Conservation (phyloP, 2,329 filamentous ascomycete genomes). For the Alternaria triticimaculans region DNA sequence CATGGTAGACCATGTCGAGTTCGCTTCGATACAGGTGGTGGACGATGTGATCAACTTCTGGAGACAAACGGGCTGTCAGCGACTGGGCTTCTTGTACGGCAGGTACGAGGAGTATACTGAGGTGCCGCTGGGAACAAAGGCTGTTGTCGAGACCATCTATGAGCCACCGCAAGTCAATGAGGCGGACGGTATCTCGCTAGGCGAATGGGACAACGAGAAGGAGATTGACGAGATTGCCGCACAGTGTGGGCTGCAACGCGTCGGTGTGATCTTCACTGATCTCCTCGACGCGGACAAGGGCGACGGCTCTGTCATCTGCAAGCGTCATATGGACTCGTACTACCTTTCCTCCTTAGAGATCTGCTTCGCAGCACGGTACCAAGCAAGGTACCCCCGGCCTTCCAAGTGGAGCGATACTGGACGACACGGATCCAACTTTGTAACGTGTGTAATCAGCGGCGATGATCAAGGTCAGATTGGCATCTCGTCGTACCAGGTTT, state of each 20-base stretch:
- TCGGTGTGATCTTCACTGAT: conserved; percentile 96
- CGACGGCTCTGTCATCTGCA: conserved; percentile 89
- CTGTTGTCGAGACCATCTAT: conserved; percentile 95
- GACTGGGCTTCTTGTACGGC: conserved; percentile 90
- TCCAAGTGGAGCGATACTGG: conserved; percentile 98
- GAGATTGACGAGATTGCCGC: conserved; percentile 81
- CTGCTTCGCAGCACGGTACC: conserved; percentile 83
- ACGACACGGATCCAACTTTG: conserved; percentile 92
- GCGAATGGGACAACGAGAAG: conserved; percentile 83
- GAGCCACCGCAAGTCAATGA: conserved; percentile 93
- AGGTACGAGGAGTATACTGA: conserved; percentile 89
- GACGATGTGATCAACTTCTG: conserved; percentile 92
- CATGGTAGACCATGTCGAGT: conserved; percentile 98
- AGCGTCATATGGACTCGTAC: conserved; percentile 93
- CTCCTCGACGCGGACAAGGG: conserved; percentile 80
- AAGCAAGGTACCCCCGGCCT: conserved; percentile 85
- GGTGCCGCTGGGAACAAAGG: conserved; percentile 92
- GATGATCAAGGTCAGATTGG: conserved; percentile 88
- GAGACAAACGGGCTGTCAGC: conserved; percentile 82
- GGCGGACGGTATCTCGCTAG: conserved; percentile 83
- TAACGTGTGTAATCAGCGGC: conserved; percentile 94
- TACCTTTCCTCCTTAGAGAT: conserved; percentile 93
- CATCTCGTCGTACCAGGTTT: conserved; percentile 92
- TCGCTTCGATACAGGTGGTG: conserved; percentile 82
- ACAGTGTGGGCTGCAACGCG: conserved; percentile 82